Base-by-base conservation (phyloP, 768 basidiomycete genomes). In the Tylopilus rubrobrunneus region DNA sequence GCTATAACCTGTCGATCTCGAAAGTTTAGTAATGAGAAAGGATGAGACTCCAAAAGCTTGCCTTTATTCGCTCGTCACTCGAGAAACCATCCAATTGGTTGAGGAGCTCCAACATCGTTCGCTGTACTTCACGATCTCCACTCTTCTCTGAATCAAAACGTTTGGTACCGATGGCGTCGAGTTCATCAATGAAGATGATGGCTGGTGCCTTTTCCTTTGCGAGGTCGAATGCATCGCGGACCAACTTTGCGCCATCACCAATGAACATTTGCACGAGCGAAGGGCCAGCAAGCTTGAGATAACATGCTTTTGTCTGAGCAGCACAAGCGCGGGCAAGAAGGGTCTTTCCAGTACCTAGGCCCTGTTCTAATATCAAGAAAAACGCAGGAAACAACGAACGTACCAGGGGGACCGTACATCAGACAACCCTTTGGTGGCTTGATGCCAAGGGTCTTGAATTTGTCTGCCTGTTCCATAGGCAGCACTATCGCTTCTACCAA, bases 221-320 rank as follows among this genome's bases (percentile, higher is more conserved):
- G 44, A 99, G 80, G 44, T 95, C 94, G 68, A 99, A 98, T 4
- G 96, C 96, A 65, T 99, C 97, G 44, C 97, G 91, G 21, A 99
- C 97, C 48, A 99, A 84, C 71, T 98, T 98, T 51, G 97, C 97
- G 65, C 97, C 97, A 70, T 98, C 97, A 72, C 97, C 97, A 61
- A 99, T 99, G 72, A 96, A 99, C 97, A 98, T 99, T 73, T 99
- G 97, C 12, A 99, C 97, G 49, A 99, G 82, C 48, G 95, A 95
- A 25, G 97, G 96, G 19, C 93, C 97, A 34, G 97, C 97, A 27
- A 99, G 83, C 72, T 99, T 98, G 59, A 99, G 82, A 70, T 96
- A 99, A 71, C 96, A 98, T 8, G 97, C 97, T 60, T 96, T 90
- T 44, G 97, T 98, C 63, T 96, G 94, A 2, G 95, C 95, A 5